phyloP scores from a whole-genome alignment of 2,329 filamentous ascomycete species.

The Atkinsonella hypoxylon region DNA sequence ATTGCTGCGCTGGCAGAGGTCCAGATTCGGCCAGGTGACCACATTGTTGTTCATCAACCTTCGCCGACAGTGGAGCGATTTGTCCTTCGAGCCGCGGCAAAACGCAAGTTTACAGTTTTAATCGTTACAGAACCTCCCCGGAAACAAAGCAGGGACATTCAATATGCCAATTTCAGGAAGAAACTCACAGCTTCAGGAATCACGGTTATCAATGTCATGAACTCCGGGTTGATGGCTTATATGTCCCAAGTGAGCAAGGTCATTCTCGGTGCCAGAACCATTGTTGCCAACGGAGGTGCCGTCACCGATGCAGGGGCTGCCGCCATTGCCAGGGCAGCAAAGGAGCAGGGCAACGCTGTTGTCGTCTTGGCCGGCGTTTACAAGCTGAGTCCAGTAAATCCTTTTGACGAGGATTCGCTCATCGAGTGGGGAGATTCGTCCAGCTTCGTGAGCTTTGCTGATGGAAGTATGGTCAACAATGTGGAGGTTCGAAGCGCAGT shows the following conservation, averaged over 20 bases:
- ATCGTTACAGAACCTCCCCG: constrained; percentile 54
- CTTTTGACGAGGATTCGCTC: constrained; percentile 67
- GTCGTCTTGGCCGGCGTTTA: constrained; percentile 86
- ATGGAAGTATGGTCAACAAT: constrained; percentile 67
- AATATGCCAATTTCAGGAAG: constrained; percentile 54
- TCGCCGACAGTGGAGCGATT: constrained; percentile 84
- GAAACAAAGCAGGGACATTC: constrained; percentile 24
- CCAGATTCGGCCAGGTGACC: constrained; percentile 86
- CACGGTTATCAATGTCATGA: constrained; percentile 71
- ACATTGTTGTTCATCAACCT: constrained; percentile 80
- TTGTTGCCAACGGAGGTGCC: constrained; percentile 79
- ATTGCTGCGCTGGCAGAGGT: constrained; percentile 81
- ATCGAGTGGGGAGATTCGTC: constrained; percentile 81
- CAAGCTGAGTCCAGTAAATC: constrained; percentile 83
- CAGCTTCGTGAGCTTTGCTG: constrained; percentile 63
- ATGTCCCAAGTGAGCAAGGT: constrained; percentile 96
- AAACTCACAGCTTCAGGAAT: constrained; percentile 68
- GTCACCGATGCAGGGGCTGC: constrained; percentile 75
- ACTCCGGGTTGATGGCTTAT: constrained; percentile 78
- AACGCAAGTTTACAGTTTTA: constrained; percentile 85
- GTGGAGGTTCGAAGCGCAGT: constrained; percentile 69
- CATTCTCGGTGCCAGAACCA: constrained; percentile 74
- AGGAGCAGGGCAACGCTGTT: constrained; percentile 70
- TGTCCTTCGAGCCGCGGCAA: constrained; percentile 72
- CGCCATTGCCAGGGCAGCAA: constrained; percentile 74